Evolutionary conservation across 2,329 filamentous ascomycete species (phyloP), one percentile per base, ranked within the genome.

Genomic region (Xylaria sp.): DNA sequence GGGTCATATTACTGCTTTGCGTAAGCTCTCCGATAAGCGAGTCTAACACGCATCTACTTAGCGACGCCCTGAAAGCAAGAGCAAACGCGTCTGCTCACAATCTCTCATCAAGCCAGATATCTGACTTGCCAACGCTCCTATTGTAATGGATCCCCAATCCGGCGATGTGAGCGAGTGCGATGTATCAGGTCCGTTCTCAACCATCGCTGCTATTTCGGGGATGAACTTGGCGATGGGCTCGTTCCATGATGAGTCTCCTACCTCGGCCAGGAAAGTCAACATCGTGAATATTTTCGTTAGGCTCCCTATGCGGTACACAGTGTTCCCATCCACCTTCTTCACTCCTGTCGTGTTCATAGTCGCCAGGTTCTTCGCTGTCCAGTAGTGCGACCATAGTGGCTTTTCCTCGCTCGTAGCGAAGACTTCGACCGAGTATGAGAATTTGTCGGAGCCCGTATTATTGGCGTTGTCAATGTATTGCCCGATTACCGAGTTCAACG

Each of bases 201-300:
- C 62, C 67, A 74, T 65, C 2, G 63, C 72, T n/a, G 72, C 72
- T 15, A 83, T 72, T 62, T 82, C 80, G 2, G 81, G 79, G 2
- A 83, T 71, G 58, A 79, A 79, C 15, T 81, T 80, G 1, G 78
- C 78, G 13, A 83, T 74, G 2, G 80, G 80, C 5, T 82, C 79
- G 60, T 79, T 79, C 74, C 78, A 80, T 39, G 77, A 70, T 0
- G 67, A 57, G 30, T 80, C 79, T 0, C 80, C 80, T 0, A 75
- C 77, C 15, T 76, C 75, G 0, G 77, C 72, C 0, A 83, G 74
- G 41, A 80, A 79, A 0, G 75, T 75, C 67, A 80, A 74, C 6
- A 81, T 75, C 0, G 78, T 81, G 52, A 79, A 79, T 5, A 81
- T 65, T 64, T 82, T 79, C 7, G 77, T 80, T 12, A 83, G 69